Percentiles rank a stretch among this genome's conserved stretches.
Conservation (phyloP, 2,329 filamentous ascomycete genomes). For the Botrytis byssoidea region DNA sequence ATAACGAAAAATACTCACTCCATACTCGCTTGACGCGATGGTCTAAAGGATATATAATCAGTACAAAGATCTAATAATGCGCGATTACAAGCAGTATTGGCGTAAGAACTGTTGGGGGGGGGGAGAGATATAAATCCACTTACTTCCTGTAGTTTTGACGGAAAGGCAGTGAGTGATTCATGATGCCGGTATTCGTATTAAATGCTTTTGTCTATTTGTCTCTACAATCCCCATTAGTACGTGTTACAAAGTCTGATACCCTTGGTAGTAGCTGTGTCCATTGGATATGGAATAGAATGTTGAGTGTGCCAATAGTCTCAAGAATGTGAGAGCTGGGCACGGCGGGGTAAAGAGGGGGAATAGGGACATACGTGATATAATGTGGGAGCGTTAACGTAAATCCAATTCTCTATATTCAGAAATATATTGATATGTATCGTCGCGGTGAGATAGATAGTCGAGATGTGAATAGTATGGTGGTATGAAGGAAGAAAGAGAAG, state of each 20-base stretch:
- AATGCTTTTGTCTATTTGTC: background rate
- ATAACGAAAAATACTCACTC: slow-evolving; percentile 32
- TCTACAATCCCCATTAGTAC: slow-evolving; percentile 3
- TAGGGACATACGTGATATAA: slow-evolving; percentile 4
- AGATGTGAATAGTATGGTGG: background rate
- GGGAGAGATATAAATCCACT: background rate
- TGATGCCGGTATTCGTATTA: slow-evolving; percentile 8
- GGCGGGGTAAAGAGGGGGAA: slow-evolving; percentile 20
- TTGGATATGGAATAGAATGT: background rate
- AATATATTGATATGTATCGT: background rate
- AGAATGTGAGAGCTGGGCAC: slow-evolving; percentile 11
- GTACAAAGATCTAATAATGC: background rate
- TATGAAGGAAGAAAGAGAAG: background rate
- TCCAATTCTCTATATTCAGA: background rate
- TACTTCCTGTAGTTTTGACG: slow-evolving; percentile 23
- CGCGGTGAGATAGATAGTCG: background rate
- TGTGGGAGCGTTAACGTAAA: background rate
- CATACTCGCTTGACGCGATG: slow-evolving; percentile 39
- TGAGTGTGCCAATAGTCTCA: background rate
- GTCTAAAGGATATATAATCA: slow-evolving; percentile 18
- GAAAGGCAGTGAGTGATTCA: slow-evolving; percentile 21
- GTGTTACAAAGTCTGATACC: background rate
- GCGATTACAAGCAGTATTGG: background rate
- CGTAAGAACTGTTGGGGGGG: background rate
- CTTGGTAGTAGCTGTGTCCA: background rate